Base-by-base conservation (phyloP, 441 rosid species). In the Populus hybrid region DNA sequence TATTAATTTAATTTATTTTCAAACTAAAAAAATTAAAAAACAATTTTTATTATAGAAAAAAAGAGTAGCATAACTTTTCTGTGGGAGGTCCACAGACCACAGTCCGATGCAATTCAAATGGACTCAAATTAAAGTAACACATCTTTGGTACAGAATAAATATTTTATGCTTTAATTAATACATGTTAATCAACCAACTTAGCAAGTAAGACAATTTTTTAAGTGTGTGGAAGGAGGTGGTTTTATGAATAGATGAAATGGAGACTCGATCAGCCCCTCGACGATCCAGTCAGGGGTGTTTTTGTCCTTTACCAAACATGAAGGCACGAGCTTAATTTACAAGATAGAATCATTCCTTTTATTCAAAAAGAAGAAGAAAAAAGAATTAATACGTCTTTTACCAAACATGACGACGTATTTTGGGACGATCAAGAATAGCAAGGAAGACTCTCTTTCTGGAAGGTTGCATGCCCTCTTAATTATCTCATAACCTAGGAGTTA, bases 51-150 rank as follows among this genome's bases (percentile, higher is more conserved):
- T 28, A 28, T 28, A 29, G 3, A 29, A 29, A 29, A 29, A 29
- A 29, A 29, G 3, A 29, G 31, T 29, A 76, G 79, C 80, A 70
- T 78, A 76, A 73, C 74, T 64, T 84, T 84, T 73, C 3, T 40
- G 50, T 72, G 68, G 53, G 66, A 81, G 83, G 36, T 63, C 70
- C 75, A 7, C 20, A 23, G 20, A 29, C 31, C 31, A 29, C 31
- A 3, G 31, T 45, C 76, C 81, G 79, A 64, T 76, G 82, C 63
- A 68, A 67, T 73, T 73, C 35, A 56, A 73, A 72, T 74, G 64
- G 63, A 68, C 16, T 73, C 75, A 73, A 73, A 73, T 53, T 53
- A 53, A 53, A 53, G 75, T 0, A 61, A 29, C 77, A 75, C 66
- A 72, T 61, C 67, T 59, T 65, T n/a, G 68, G 64, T 21, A 71